These are phyloP conservation scores for Delonix regia DNA, from an alignment of 306 rosid species.

Conservation along the genomic window DNA sequence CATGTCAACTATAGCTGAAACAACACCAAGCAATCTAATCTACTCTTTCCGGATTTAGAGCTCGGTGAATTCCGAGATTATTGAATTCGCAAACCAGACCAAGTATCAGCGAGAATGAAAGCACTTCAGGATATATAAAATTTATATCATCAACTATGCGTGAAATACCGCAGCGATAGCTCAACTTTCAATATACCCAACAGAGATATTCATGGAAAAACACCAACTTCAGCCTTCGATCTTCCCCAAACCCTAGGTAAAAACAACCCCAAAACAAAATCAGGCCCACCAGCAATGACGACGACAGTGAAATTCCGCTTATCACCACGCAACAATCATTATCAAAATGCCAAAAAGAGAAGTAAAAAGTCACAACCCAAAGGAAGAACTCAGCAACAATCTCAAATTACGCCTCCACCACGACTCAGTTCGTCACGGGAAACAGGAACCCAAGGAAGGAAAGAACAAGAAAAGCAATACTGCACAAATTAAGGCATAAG, in stretches of 20 bases:
- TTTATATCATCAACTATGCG: conserved; percentile 35
- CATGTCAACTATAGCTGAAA: conserved; percentile 48
- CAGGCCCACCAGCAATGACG: conserved; percentile 34
- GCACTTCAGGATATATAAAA: not conserved
- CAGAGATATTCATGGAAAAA: conserved; percentile 30
- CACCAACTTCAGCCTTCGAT: conserved; percentile 42
- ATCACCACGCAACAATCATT: conserved; percentile 31
- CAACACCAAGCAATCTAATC: conserved; percentile 39
- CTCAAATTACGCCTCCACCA: conserved; percentile 34
- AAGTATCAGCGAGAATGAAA: conserved; percentile 14
- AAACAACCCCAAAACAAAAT: conserved; percentile 29
- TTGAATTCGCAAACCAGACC: conserved; percentile 32
- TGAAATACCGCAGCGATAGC: conserved; percentile 19
- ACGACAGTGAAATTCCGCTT: conserved; percentile 30
- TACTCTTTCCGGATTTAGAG: conserved; percentile 6
- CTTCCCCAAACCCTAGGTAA: conserved; percentile 47
- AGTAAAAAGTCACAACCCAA: conserved; percentile 31
- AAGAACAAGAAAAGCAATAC: not conserved
- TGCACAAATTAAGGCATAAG: conserved; percentile 11
- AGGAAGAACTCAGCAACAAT: not conserved
- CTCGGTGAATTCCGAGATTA: conserved; percentile 36
- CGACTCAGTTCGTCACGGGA: conserved; percentile 11
- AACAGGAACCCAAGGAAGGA: conserved; percentile 20
- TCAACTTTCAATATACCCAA: conserved; percentile 30
- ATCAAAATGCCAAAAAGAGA: conserved; percentile 39